Evolutionary conservation across 495 filamentous ascomycete species (phyloP).

Genomic region (Neurospora discreta): DNA sequence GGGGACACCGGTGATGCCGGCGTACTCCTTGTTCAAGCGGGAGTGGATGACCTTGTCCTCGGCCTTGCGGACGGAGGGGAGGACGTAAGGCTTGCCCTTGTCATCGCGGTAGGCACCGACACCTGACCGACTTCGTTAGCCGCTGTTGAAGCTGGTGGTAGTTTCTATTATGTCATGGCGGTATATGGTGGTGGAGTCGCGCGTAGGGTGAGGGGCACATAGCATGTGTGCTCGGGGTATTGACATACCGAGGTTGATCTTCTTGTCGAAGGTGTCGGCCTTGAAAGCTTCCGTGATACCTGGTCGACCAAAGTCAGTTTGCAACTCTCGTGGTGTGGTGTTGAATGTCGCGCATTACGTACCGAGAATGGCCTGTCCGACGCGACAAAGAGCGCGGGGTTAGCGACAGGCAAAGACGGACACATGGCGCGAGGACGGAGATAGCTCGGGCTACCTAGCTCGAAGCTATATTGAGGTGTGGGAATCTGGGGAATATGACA

Average conservation of each 20-base stretch:
- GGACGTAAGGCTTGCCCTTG: conserved; percentile 91
- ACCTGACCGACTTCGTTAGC: conserved; percentile 29
- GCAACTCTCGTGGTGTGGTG: background rate
- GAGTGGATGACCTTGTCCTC: conserved; percentile 76
- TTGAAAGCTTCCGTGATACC: conserved; percentile 99
- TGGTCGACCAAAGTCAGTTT: conserved; percentile 17
- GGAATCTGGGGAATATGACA: conserved; percentile 30
- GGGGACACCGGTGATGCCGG: conserved; percentile 90
- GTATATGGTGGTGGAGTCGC: background rate
- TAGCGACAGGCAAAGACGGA: conserved; percentile 6
- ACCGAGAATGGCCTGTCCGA: conserved; percentile 64
- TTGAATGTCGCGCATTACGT: conserved; percentile 19
- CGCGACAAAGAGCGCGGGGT: conserved; percentile 4
- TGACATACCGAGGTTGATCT: conserved; percentile 87
- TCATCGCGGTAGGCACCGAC: conserved; percentile 85
- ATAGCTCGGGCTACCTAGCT: background rate
- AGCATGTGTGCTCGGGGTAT: conserved; percentile 7
- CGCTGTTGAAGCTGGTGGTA: background rate
- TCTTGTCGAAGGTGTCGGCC: conserved; percentile 78
- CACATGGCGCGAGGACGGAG: background rate
- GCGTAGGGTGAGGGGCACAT: background rate
- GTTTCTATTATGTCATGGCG: background rate
- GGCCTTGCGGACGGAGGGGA: conserved; percentile 81
- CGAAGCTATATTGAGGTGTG: background rate
- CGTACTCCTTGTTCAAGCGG: conserved; percentile 90